Base-by-base conservation (phyloP, 2,329 filamentous ascomycete species). In the Colletotrichum sp. region DNA sequence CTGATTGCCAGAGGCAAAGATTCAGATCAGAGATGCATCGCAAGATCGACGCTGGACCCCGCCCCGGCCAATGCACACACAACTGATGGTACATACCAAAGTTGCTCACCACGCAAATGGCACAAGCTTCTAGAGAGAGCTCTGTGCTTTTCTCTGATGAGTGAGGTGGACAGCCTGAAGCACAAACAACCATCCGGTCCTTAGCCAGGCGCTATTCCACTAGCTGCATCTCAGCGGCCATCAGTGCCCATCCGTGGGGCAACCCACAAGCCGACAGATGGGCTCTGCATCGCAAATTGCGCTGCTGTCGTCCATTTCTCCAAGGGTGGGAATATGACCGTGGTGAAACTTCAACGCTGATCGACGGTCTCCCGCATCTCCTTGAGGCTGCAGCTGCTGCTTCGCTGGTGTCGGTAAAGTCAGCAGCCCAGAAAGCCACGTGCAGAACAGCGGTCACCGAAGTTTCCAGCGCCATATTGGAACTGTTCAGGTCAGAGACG, bases 181-280 rank as follows among this genome's bases (percentile, higher is more conserved):
- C 69, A 52, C 55, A 75, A 72, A 72, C 72, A 49, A 5, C 67
- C 49, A 66, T 44, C 69, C 3, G 27, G 30, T 63, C 36, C 44
- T 69, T 65, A 73, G 59, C 44, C 70, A 52, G 57, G 44, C 64
- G 70, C 73, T 57, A 73, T 59, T 16, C 34, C 16, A 36, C 30
- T 69, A 76, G 73, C 73, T 76, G 72, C 57, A 72, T 76, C 44
- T 59, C 70, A 62, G 32, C 57, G 69, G 13, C 34, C 70, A 69
- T 76, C 64, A 73, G 64, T 68, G 70, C 73, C 59, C 64, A 73
- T 69, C 70, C 73, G 63, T 76, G 73, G 73, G 70, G 73, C 64
- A 76, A 36, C 64, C 57, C 64, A 59, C 64, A 69, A 73, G 57
- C 73, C 64, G 69, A 49, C 12, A 32, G 63, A 72, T 69, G 32